Base-by-base conservation (phyloP, 1,284 basidiomycete genomes). In the Cutaneotrichosporon mucoides region DNA sequence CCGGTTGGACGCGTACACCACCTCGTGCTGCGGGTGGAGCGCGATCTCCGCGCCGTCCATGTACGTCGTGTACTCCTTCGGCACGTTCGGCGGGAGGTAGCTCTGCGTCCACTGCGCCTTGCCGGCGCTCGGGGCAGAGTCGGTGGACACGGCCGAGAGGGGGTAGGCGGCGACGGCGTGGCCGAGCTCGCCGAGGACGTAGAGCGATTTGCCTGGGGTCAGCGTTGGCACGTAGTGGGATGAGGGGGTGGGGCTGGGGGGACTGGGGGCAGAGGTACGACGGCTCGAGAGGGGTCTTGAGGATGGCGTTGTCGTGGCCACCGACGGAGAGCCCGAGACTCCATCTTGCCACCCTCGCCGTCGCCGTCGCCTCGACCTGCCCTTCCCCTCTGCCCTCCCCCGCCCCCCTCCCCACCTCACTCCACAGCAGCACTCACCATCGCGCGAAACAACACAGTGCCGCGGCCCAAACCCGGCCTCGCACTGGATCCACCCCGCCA, bases 1-100 rank as follows among this genome's bases (percentile, higher is more conserved):
- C 16, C 77, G 68, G 66, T 79, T 79, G 34, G 73, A 73, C 6
- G 72, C 75, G 66, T 75, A 77, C 1, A 77, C 56, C 6, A 68
- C 67, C 46, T 64, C 57, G 52, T 62, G 49, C 3, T 57, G n/a
- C 13, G 73, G 69, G 63, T 70, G 62, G 13, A 68, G 51, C 36
- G 63, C 44, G 46, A 77, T 53, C 65, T 79, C 77, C 16, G 74
- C 74, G 5, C 70, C 64, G 51, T 73, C 70, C 69, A 77, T 69
- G 50, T 61, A 64, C 40, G 55, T 44, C 5, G 64, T 56, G 52
- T 68, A 62, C 24, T 63, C 53, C 9, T 55, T 45, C 4, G 76
- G 75, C 37, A 75, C 64, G 13, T 66, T 59, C 13, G 67, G 64
- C 3, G 76, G 75, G 36, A 72, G 60, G 60, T 68, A 66, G 47